phyloP scores from a whole-genome alignment of 192 early-diverging fungal species.

The Linnemannia schmuckeri region DNA sequence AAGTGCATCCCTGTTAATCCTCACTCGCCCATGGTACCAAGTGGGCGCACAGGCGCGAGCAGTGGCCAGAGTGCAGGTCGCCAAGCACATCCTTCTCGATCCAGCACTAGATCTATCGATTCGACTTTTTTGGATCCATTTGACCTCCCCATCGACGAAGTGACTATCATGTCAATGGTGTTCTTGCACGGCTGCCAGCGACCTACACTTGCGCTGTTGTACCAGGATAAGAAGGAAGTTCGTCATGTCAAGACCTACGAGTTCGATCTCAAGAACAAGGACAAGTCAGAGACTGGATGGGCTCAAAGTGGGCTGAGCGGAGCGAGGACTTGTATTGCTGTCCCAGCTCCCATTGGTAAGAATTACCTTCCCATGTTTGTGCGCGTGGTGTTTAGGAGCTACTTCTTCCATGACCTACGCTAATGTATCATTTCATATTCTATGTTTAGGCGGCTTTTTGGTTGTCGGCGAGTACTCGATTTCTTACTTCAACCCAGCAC shows the following conservation, averaged over 20 bases:
- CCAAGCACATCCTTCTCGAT: constrained; percentile 16
- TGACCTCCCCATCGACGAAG: constrained; percentile 61
- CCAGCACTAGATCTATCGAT: neutral
- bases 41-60: constrained; percentile 1
- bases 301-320: constrained; percentile 60
- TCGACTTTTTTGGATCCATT: constrained; percentile 18
- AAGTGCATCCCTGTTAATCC: constrained; percentile 72
- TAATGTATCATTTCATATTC: neutral
- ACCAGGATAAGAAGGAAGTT: constrained; percentile 65
- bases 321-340: constrained; percentile 68
- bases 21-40: constrained; percentile 8
- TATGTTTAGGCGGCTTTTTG: constrained; percentile 63
- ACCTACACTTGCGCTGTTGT: constrained; percentile 69
- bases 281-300: constrained; percentile 51
- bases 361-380: neutral
- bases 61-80: neutral
- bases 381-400: no score
- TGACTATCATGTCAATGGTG: constrained; percentile 64
- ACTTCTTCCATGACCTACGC: no score
- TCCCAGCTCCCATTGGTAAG: constrained; percentile 64
- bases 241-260: constrained; percentile 71
- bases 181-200: constrained; percentile 53
- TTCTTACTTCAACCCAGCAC: constrained; percentile 59
- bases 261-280: constrained; percentile 63
- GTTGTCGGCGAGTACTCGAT: constrained; percentile 70